Conservation (phyloP, 2,329 filamentous ascomycete genomes). For the Lasiodiplodia citricola region DNA sequence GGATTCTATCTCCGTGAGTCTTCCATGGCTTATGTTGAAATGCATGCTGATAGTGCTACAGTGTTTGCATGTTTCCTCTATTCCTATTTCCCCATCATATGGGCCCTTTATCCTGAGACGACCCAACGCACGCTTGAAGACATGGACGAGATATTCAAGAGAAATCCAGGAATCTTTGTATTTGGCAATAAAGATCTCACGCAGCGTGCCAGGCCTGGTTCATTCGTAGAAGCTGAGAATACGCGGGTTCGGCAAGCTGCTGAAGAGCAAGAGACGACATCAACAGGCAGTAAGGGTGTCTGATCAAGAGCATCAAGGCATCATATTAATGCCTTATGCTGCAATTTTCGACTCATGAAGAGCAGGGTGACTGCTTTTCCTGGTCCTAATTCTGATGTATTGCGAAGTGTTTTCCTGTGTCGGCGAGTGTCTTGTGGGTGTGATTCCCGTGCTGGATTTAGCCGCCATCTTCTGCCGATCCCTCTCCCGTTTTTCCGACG, state of each 20-base stretch:
- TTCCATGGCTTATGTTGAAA: neutral
- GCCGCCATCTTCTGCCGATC: no score
- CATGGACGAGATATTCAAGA: conserved; percentile 35
- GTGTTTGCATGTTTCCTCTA: conserved; percentile 39
- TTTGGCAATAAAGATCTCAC: conserved; percentile 33
- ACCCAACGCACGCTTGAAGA: conserved; percentile 37
- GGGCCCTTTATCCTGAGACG: conserved; percentile 39
- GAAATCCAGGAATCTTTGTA: conserved; percentile 30
- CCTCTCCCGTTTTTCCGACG: no score
- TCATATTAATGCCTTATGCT: no score
- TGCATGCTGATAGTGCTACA: conserved; percentile 10
- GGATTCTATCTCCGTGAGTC: conserved; percentile 43
- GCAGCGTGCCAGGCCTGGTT: conserved; percentile 31
- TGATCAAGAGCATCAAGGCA: neutral
- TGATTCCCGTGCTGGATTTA: no score
- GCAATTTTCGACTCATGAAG: no score
- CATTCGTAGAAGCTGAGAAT: conserved; percentile 33
- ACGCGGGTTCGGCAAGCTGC: conserved; percentile 28
- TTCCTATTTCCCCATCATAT: conserved; percentile 32
- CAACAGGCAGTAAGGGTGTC: neutral
- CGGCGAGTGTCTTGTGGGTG: no score
- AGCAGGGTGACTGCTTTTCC: no score
- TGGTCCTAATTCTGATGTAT: no score
- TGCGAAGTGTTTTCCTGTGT: no score
- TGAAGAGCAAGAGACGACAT: neutral